Base-by-base conservation (phyloP, 352 stramenopile species). In the Thalassiosira livingstoniorum region DNA sequence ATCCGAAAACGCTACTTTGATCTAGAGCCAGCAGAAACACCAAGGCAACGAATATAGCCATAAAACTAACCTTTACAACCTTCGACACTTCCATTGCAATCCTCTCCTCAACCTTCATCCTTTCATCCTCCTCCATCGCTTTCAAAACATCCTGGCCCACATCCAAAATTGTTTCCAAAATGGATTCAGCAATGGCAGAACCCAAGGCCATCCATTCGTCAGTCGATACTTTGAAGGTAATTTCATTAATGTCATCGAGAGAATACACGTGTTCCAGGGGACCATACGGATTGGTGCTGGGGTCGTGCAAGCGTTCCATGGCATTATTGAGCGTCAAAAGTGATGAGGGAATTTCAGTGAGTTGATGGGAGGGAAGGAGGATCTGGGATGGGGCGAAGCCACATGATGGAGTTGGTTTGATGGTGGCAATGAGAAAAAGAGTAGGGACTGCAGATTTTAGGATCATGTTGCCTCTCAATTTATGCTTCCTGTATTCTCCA, bases 111-210 rank as follows among this genome's bases (percentile, higher is more conserved):
- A 81, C n/a, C 39, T 45, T 70, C 65, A 74, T 78, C 27, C 71
- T 78, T 29, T 86, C 71, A 13, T 75, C 78, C 67, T 62, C 78
- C 18, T 72, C 78, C 53, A 72, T 73, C 37, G 55, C 21, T 21
- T 60, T 68, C 10, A 86, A 58, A 31, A 66, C 71, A n/a, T 78
- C 58, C 18, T 69, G 61, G 39, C 78, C 54, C 15, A 86, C 62
- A 58, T 86, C 78, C n/a, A 86, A 54, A 55, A 86, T 75, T 23
- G 53, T 86, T 54, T 86, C 78, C 34, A 80, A 69, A 53, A 86
- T 77, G 0, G 42, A 27, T 31, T 86, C 71, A 42, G 78, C 71
- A 39, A 86, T 72, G 5, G 75, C 62, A 45, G 71, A 78, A 32
- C 78, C 78, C 13, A 86, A 32, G 5, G 70, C 78, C 34, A 55